Evolutionary conservation across 139 green algal species (phyloP).

Genomic region (Spirogloea muscicola): DNA sequence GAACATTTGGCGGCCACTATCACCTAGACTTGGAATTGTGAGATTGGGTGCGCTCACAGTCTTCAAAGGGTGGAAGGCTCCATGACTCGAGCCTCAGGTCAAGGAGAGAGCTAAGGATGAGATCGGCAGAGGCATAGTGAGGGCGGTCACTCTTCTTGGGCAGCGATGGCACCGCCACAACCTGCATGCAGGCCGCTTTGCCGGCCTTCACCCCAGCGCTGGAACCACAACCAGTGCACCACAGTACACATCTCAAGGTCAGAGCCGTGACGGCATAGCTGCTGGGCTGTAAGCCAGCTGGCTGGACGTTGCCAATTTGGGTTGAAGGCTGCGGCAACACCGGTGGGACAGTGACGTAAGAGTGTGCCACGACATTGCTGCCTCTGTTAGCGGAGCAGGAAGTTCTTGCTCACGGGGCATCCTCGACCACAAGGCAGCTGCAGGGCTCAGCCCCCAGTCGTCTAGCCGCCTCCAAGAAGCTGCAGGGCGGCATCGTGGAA

Average conservation of each 20-base stretch:
- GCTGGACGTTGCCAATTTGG: too few relatives aligned
- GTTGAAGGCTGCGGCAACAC: too few relatives aligned
- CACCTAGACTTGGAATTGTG: too few relatives aligned
- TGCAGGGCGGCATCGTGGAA: neutral
- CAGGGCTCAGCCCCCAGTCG: conserved; percentile 52
- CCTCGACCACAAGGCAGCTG: conserved; percentile 80
- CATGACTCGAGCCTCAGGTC: conserved; percentile 63
- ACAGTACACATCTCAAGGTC: too few relatives aligned
- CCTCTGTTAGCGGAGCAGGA: too few relatives aligned
- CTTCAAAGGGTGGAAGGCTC: conserved; percentile 69
- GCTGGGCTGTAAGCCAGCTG: too few relatives aligned
- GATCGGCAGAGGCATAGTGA: conserved; percentile 19
- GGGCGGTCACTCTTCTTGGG: conserved; percentile 48
- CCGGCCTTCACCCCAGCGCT: conserved; percentile 54
- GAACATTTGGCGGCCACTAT: too few relatives aligned
- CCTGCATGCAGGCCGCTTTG: conserved; percentile 72
- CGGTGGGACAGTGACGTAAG: too few relatives aligned
- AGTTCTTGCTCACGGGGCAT: conserved; percentile 63
- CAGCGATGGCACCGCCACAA: conserved; percentile 72
- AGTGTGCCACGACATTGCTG: too few relatives aligned
- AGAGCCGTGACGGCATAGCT: too few relatives aligned
- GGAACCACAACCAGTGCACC: too few relatives aligned
- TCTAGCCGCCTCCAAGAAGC: conserved; percentile 64
- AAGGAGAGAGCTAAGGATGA: conserved; percentile 27
- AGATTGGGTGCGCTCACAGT: too few relatives aligned